A percentile compares a stretch with the other conserved stretches of the same genome.
phyloP scores from a whole-genome alignment of 1,284 basidiomycete genomes.

The Ganoderma lucidum region DNA sequence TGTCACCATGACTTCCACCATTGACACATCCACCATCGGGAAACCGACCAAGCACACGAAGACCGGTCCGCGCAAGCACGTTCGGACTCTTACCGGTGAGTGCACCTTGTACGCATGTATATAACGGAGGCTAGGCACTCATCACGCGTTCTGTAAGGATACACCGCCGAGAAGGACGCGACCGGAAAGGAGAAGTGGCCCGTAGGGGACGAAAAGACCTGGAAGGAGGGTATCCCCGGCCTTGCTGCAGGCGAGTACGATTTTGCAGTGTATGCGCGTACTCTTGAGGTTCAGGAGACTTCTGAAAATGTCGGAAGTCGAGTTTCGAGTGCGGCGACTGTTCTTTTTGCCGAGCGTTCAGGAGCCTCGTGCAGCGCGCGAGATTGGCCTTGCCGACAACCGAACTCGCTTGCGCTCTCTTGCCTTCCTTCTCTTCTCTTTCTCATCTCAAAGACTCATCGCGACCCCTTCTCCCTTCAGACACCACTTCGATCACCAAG shows the following conservation, averaged over 20 bases:
- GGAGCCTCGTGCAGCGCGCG: conserved; percentile 25
- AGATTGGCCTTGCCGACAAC: background rate
- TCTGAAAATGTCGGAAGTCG: background rate
- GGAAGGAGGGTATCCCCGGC: conserved; percentile 73
- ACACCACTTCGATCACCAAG: conserved; percentile 73
- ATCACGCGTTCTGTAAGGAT: conserved; percentile 54
- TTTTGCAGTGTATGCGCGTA: background rate
- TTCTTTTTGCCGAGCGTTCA: conserved; percentile 22
- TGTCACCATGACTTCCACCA: conserved; percentile 53
- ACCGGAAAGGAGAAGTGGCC: conserved; percentile 87
- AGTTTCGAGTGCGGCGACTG: background rate
- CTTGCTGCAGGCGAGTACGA: conserved; percentile 61
- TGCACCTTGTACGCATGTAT: conserved; percentile 9
- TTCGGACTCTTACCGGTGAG: conserved; percentile 76
- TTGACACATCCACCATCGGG: conserved; percentile 74
- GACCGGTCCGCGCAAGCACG: conserved; percentile 60
- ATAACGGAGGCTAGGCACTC: conserved; percentile 9
- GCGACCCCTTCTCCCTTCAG: conserved; percentile 43
- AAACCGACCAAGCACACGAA: conserved; percentile 54
- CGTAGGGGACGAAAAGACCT: conserved; percentile 80
- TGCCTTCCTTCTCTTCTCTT: background rate
- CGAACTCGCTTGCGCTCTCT: conserved; percentile 9
- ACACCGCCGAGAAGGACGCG: conserved; percentile 77
- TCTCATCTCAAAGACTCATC: background rate
- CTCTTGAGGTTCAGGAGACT: background rate